Evolutionary conservation across 495 filamentous ascomycete species (phyloP), one percentile per base, ranked within the genome.

Genomic region (Xylaria sp.): DNA sequence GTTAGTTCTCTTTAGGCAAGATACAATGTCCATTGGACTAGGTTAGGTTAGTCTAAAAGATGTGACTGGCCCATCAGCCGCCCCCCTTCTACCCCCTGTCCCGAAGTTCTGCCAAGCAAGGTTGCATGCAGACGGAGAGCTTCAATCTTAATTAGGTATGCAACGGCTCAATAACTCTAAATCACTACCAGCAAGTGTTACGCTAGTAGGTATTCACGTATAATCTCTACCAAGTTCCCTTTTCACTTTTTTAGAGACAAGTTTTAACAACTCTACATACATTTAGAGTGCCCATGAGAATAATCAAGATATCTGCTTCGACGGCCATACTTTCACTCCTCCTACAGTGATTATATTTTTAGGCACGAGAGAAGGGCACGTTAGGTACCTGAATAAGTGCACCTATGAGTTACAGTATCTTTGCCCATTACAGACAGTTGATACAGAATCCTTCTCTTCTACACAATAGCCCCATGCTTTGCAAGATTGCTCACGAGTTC

Each of bases 71-170:
- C 53, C 46, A 50, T 46, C 24, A 35, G 35, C 58, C 4, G 12
- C 46, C 31, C 15, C 19, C 44, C 31, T 2, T 53, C 24, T 26
- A 19, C 68, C 68, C 44, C 31, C 5, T 53, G 37, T 26, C 26
- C 68, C 68, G 68, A 70, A 65, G 68, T 70, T 70, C 68, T 70
- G 61, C 68, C 68, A 70, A 70, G 26, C 35, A 37, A 68, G 33
- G 19, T 53, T 19, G 24, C 35, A 64, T 21, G 19, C 29, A 31
- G n/a, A n/a, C n/a, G n/a, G n/a, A n/a, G n/a, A n/a, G n/a, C n/a
- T n/a, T n/a, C n/a, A n/a, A n/a, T n/a, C n/a, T n/a, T n/a, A n/a
- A n/a, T n/a, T n/a, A n/a, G n/a, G 24, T 21, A 64, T 21, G 19
- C 29, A 31, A 8, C 2, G 46, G 46, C 46, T 50, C 46, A 24